Base-by-base conservation (phyloP, 768 basidiomycete species). In the Epithele typhae region DNA sequence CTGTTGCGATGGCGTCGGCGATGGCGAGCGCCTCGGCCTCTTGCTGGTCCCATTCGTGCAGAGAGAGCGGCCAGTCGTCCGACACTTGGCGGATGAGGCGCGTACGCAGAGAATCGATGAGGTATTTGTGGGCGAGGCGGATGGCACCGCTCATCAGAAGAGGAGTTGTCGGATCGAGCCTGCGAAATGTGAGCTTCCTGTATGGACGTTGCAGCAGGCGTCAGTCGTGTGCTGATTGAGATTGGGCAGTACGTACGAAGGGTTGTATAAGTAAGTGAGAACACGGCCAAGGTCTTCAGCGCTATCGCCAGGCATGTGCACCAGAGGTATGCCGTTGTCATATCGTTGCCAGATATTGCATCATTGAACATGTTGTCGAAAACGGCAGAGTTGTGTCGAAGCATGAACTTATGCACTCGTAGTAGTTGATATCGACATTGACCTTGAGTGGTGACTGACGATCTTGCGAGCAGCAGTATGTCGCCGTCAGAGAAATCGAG, bases 81-180 rank as follows among this genome's bases (percentile, higher is more conserved):
- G 45, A 43, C 9, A 64, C 40, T 15, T 51, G 48, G 10, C 54
- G 21, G 25, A 61, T 43, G 30, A 64, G 55, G 11, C 53, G 46
- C 4, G 54, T 34, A 19, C 58, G 54, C 9, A 64, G 46, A 3
- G 51, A 15, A 14, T 61, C 59, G 35, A 62, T 55, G 32, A 60
- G 52, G 40, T 63, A 65, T 48, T 65, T 65, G 48, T 45, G 51
- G 6, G 64, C 58, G 25, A 65, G 47, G n/a, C 50, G 41, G 27
- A 63, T 49, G 21, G 46, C 42, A 10, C 49, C 51, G 22, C 46
- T 30, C 11, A 62, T 47, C 12, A 37, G 38, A 4, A 57, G 34
- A 0, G 62, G 52, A 6, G 58, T 57, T 12, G 55, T 33, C 5
- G 57, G 54, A 30, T 59, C 45, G 5, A 52, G 48, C 22, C 55